phyloP scores from a whole-genome alignment of 1,139 yeast species.

The Lodderomyces parapsilosis region DNA sequence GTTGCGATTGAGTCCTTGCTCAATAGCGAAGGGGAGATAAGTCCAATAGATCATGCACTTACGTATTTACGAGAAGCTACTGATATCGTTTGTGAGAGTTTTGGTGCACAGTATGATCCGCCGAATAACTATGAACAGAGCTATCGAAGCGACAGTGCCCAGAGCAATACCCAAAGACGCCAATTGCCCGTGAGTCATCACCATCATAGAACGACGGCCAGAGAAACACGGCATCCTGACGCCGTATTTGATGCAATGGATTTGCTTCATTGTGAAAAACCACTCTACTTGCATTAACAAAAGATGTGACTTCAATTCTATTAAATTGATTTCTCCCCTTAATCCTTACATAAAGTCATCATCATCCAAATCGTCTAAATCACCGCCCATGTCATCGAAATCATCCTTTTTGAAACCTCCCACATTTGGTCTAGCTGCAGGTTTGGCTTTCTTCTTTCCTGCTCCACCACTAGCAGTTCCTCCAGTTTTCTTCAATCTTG shows the following conservation, averaged over 20 bases:
- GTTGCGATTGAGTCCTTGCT: neutral
- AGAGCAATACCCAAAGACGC: too few relatives aligned
- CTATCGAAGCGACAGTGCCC: neutral
- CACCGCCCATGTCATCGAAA: conserved; percentile 56
- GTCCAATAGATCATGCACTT: neutral
- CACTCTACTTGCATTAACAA: conserved; percentile 22
- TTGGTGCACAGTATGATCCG: too few relatives aligned
- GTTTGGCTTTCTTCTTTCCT: conserved; percentile 90
- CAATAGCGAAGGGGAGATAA: neutral
- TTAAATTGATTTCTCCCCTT: conserved; percentile 39
- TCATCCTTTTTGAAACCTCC: conserved; percentile 76
- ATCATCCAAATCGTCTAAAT: conserved; percentile 46
- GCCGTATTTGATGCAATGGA: conserved; percentile 2
- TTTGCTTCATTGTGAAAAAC: conserved; percentile 1
- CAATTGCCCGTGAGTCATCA: neutral
- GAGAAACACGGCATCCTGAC: neutral
- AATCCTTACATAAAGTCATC: conserved; percentile 84
- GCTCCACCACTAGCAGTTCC: conserved; percentile 92
- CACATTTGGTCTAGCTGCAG: conserved; percentile 68
- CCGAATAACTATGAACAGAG: too few relatives aligned
- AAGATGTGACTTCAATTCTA: neutral
- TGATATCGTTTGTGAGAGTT: too few relatives aligned
- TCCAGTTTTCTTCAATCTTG: conserved; percentile 74
- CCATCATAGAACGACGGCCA: neutral
- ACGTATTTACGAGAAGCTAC: too few relatives aligned